Evolutionary conservation across 139 green algal species (phyloP).

Genomic region (Spirogloea muscicola): DNA sequence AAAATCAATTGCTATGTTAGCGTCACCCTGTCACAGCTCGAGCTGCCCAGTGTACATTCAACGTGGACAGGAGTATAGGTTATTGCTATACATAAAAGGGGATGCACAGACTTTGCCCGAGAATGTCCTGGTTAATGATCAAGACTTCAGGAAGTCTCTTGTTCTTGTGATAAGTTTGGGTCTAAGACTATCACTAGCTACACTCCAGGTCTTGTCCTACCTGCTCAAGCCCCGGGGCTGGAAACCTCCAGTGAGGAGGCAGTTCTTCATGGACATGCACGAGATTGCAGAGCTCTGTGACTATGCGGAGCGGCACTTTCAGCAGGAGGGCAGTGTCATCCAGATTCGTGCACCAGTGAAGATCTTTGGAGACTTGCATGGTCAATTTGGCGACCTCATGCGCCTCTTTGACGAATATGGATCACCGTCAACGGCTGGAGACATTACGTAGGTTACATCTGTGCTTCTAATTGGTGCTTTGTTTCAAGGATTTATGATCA

Average conservation of each 20-base stretch:
- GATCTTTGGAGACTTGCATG: conserved; percentile 98
- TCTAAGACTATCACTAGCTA: not conserved
- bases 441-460: conserved; percentile 94
- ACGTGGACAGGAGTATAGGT: too few species aligned
- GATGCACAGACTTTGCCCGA: too few species aligned
- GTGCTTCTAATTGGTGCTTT: too few species aligned
- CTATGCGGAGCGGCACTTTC: conserved; percentile 63
- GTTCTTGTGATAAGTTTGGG: not conserved
- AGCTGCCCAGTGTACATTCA: too few species aligned
- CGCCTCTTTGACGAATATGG: conserved; percentile 99
- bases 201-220: conserved; percentile 69
- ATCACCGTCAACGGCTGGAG: conserved; percentile 85
- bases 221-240: conserved; percentile 49
- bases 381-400: conserved; percentile 99
- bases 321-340: conserved; percentile 74
- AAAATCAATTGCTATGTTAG: too few species aligned
- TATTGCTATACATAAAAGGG: too few species aligned
- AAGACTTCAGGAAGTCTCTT: too few species aligned
- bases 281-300: conserved; percentile 90
- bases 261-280: conserved; percentile 67
- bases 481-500: too few species aligned
- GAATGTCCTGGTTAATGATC: too few species aligned
- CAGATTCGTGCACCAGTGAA: conserved; percentile 82
- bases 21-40: too few species aligned
- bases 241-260: conserved; percentile 67